These are phyloP conservation scores for Kwoniella botswanensis DNA, from an alignment of 768 basidiomycete species.

Conservation along the genomic window DNA sequence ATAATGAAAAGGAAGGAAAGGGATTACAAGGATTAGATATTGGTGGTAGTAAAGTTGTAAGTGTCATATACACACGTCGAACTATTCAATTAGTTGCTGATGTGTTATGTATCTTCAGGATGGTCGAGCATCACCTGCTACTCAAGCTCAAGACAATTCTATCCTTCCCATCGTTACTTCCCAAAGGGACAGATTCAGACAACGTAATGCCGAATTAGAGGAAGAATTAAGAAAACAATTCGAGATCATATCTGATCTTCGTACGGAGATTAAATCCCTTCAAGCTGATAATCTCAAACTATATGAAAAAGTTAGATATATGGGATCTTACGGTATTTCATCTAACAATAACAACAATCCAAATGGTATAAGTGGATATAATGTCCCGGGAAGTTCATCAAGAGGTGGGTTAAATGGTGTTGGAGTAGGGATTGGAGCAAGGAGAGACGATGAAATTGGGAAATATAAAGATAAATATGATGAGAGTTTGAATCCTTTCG, in stretches of 20 bases:
- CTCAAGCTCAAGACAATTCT: constrained; percentile 79
- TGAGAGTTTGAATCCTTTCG: constrained; percentile 97
- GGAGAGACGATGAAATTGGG: constrained; percentile 72
- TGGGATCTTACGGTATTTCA: constrained; percentile 86
- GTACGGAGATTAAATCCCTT: constrained; percentile 85
- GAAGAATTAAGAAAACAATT: constrained; percentile 98
- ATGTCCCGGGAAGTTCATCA: constrained; percentile 16
- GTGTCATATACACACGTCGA: constrained; percentile 1
- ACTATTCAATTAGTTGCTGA: not conserved
- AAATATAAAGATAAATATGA: constrained; percentile 92
- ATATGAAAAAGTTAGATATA: constrained; percentile 98
- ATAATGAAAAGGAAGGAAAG: constrained; percentile 26
- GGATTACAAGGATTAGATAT: constrained; percentile 75
- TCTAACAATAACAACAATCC: constrained; percentile 57
- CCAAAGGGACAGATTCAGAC: constrained; percentile 95
- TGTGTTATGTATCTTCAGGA: constrained; percentile 25
- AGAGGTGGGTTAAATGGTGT: constrained; percentile 37
- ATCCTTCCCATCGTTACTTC: constrained; percentile 98
- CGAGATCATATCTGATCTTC: constrained; percentile 90
- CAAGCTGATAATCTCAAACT: constrained; percentile 96
- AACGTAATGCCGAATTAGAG: constrained; percentile 94
- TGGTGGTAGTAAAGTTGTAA: constrained; percentile 57
- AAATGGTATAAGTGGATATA: constrained; percentile 29
- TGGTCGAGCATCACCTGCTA: constrained; percentile 65
- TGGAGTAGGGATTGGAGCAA: constrained; percentile 3